phyloP scores from a whole-genome alignment of 495 filamentous ascomycete genomes.

The Hapsidospora chrysogenum region DNA sequence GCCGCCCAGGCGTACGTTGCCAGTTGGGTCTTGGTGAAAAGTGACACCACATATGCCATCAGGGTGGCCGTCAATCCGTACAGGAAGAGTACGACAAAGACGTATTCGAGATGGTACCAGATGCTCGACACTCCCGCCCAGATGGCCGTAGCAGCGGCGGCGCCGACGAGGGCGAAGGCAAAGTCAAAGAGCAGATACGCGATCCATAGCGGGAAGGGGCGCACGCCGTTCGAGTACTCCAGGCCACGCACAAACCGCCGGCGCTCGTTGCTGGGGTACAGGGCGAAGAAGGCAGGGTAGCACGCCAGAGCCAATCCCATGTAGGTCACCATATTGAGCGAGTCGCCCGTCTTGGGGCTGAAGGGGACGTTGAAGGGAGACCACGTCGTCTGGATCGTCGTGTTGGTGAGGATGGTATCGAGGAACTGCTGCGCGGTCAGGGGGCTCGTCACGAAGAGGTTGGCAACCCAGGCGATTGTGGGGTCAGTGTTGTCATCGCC shows the following conservation, averaged over 20 bases:
- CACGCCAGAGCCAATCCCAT: conserved; percentile 57
- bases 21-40: conserved; percentile 31
- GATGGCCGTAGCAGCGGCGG: conserved; percentile 41
- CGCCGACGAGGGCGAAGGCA: conserved; percentile 39
- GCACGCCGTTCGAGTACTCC: conserved; percentile 75
- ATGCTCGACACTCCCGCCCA: conserved; percentile 39
- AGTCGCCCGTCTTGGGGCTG: conserved; percentile 42
- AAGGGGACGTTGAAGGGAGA: conserved; percentile 55
- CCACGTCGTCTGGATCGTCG: conserved; percentile 48
- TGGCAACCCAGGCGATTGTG: conserved; percentile 45
- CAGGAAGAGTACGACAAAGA: conserved; percentile 59
- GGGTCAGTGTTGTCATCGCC: conserved; percentile 35
- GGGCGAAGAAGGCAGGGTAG: conserved; percentile 69
- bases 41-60: conserved; percentile 54
- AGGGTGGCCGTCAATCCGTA: conserved; percentile 59
- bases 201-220: conserved; percentile 54
- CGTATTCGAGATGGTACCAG: conserved; percentile 62
- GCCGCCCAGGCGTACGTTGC: conserved; percentile 41
- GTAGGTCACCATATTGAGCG: conserved; percentile 66
- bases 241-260: conserved; percentile 60
- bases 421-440: conserved; percentile 59
- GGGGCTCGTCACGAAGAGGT: conserved; percentile 24
- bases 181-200: conserved; percentile 73
- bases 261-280: conserved; percentile 72
- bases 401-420: conserved; percentile 45